Percentiles rank a stretch among this genome's conserved stretches.
Evolutionary conservation across 2,329 filamentous ascomycete species (phyloP).

Genomic region (Neonectria magnoliae): DNA sequence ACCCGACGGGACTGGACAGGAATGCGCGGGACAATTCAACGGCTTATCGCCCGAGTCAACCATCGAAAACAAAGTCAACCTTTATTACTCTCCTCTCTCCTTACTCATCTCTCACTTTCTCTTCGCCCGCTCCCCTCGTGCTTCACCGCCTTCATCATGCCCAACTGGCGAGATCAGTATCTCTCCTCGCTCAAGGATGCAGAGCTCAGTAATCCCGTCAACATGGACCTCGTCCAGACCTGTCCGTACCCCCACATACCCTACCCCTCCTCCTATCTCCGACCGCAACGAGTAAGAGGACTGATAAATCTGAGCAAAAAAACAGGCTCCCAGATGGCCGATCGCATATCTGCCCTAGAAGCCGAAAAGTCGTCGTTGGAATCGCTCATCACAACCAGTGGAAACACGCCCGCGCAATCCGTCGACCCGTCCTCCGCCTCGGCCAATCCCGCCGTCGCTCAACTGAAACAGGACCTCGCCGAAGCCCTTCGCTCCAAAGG

Average conservation of each 20-base stretch:
- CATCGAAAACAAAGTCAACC: slow-evolving; percentile 5
- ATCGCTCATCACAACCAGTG: slow-evolving; percentile 41
- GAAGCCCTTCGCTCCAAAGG: slow-evolving; percentile 80
- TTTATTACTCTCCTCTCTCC: slow-evolving; percentile 5
- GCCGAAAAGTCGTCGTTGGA: slow-evolving; percentile 62
- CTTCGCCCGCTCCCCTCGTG: not conserved
- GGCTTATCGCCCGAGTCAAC: slow-evolving; percentile 12
- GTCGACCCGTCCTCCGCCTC: slow-evolving; percentile 29
- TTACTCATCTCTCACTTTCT: not conserved
- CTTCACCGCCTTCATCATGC: slow-evolving; percentile 51
- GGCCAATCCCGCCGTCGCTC: slow-evolving; percentile 52
- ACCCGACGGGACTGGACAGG: slow-evolving; percentile 11
- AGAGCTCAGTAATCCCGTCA: slow-evolving; percentile 70
- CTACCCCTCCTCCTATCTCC: slow-evolving; percentile 17
- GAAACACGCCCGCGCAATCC: slow-evolving; percentile 28
- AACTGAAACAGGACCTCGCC: slow-evolving; percentile 75
- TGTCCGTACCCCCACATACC: slow-evolving; percentile 64
- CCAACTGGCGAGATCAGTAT: slow-evolving; percentile 85
- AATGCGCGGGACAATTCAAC: slow-evolving; percentile 32
- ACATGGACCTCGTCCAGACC: slow-evolving; percentile 76
- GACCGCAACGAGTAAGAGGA: slow-evolving; percentile 17
- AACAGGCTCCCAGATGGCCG: slow-evolving; percentile 71
- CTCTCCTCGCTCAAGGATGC: slow-evolving; percentile 78
- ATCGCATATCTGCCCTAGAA: slow-evolving; percentile 72
- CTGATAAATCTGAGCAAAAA: slow-evolving; percentile 30